phyloP scores from a whole-genome alignment of 106 monocot species.

The Acorus calamus region DNA sequence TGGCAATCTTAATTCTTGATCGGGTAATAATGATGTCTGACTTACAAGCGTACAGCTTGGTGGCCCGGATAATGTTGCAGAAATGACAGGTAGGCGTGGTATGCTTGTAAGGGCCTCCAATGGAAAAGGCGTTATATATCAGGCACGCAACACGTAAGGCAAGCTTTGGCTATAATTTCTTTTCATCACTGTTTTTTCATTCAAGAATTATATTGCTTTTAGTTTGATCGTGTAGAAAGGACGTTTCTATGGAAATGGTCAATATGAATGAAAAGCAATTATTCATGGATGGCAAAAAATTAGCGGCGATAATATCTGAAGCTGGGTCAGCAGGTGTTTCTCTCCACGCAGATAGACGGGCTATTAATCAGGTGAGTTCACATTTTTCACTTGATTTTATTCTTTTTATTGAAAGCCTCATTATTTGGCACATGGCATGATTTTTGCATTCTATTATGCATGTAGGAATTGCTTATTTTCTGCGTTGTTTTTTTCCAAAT shows the following conservation, averaged over 20 bases:
- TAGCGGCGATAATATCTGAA: conserved; percentile 94
- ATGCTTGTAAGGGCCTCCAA: conserved; percentile 83
- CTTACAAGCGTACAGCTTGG: conserved; percentile 43
- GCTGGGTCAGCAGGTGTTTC: conserved; percentile 99
- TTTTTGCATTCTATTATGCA: background rate
- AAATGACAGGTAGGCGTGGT: conserved; percentile 96
- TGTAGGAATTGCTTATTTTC: background rate
- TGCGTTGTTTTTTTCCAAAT: background rate
- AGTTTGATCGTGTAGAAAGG: conserved; percentile 52
- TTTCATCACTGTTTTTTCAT: background rate
- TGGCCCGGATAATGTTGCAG: conserved; percentile 92
- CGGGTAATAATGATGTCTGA: too few relatives aligned
- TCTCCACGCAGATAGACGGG: conserved; percentile 93
- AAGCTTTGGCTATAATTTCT: conserved; percentile 4
- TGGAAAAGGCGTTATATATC: conserved; percentile 96
- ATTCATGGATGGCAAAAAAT: conserved; percentile 96
- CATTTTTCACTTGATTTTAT: background rate
- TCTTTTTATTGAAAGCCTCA: background rate
- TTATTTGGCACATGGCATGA: background rate
- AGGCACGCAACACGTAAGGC: conserved; percentile 76
- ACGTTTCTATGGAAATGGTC: conserved; percentile 95
- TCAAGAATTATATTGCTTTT: background rate
- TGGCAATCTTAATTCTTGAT: too few relatives aligned
- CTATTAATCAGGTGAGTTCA: conserved; percentile 71
- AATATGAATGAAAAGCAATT: conserved; percentile 97